Evolutionary conservation across 2,329 filamentous ascomycete genomes (phyloP).

Genomic region (Aspergillus sp.): DNA sequence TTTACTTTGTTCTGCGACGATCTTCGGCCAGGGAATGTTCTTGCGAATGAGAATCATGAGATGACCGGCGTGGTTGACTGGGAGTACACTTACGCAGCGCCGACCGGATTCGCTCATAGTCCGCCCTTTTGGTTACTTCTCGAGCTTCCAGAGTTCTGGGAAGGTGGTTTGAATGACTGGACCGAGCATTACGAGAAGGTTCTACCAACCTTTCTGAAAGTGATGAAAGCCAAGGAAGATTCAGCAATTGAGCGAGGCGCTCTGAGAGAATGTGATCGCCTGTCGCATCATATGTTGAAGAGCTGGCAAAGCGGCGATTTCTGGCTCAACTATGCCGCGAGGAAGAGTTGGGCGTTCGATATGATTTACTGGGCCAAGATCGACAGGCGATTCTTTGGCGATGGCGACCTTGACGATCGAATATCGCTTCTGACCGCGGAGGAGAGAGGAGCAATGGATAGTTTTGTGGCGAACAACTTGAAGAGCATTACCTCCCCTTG

Average conservation of each 20-base stretch:
- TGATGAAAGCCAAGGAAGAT: no score
- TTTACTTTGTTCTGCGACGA: constrained; percentile 39
- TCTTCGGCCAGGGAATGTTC: constrained; percentile 32
- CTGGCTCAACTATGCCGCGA: constrained; percentile 28
- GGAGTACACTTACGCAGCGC: constrained; percentile 35
- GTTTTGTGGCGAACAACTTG: no score
- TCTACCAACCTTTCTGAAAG: no score
- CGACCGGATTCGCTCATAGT: constrained; percentile 28
- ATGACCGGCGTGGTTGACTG: constrained; percentile 33
- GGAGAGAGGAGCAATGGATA: constrained; percentile 15
- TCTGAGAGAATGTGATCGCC: not conserved
- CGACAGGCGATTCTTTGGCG: constrained; percentile 31
- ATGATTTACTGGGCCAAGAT: constrained; percentile 31
- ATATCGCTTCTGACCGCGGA: constrained; percentile 23
- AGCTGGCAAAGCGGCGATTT: not conserved
- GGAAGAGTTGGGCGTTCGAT: constrained; percentile 33
- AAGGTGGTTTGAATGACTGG: constrained; percentile 29
- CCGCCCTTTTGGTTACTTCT: constrained; percentile 35
- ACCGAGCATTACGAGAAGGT: no score
- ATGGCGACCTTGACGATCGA: constrained; percentile 21
- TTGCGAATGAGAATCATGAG: constrained; percentile 27
- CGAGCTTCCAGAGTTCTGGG: constrained; percentile 34
- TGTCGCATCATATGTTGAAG: not conserved
- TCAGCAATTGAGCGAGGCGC: no score
- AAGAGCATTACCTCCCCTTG: no score